These are phyloP conservation scores for Pythium phragmiticola DNA, from an alignment of 352 stramenopile species.

Conservation along the genomic window DNA sequence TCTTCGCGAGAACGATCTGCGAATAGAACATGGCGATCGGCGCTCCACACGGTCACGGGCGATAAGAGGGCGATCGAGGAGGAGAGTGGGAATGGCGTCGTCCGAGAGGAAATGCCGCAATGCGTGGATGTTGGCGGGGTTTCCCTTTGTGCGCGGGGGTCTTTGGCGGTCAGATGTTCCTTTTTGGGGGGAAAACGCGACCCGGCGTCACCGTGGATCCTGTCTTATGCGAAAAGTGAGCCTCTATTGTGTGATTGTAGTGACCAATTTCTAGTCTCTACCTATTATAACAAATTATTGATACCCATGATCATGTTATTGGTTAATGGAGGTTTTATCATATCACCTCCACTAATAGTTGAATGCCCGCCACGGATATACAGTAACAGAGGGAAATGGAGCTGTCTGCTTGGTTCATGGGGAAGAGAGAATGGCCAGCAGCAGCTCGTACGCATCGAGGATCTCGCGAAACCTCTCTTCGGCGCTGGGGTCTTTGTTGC, in stretches of 20 bases:
- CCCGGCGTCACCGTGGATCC: neutral
- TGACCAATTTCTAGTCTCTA: constrained; percentile 8
- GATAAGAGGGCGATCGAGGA: neutral
- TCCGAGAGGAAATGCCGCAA: neutral
- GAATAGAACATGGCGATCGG: constrained; percentile 97
- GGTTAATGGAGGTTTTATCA: neutral
- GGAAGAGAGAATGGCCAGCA: constrained; percentile 37
- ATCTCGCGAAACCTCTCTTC: constrained; percentile 86
- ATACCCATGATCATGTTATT: neutral
- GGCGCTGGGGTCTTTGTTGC: constrained; percentile 76
- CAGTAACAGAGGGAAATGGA: neutral
- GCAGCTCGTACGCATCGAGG: constrained; percentile 85
- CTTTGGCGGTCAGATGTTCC: neutral
- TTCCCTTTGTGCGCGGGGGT: constrained; percentile 2
- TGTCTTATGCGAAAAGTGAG: neutral
- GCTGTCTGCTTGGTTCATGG: neutral
- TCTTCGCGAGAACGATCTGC: constrained; percentile 99
- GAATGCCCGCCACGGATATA: constrained; percentile 23
- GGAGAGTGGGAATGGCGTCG: neutral
- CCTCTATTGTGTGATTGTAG: constrained; percentile 17
- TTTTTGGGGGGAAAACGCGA: neutral
- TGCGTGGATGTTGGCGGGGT: neutral
- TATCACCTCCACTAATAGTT: constrained; percentile 9
- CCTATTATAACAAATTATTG: neutral
- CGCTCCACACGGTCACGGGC: neutral